Conservation (phyloP, 2,329 filamentous ascomycete genomes). For the Dothiorella sarmentorum region DNA sequence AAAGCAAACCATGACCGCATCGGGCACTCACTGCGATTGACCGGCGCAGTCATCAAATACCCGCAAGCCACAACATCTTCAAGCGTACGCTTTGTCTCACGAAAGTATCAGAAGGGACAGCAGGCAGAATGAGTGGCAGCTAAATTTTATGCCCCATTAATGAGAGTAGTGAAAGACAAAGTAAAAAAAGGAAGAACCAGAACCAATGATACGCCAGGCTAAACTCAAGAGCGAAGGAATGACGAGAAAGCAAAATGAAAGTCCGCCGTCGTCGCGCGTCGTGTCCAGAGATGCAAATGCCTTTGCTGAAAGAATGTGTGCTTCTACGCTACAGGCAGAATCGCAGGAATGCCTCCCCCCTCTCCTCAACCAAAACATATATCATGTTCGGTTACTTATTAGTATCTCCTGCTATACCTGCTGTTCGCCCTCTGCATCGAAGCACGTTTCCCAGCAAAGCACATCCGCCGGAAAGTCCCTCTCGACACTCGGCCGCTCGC, state of each 20-base stretch:
- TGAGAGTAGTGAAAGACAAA: constrained; percentile 3
- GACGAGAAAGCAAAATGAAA: constrained; percentile 13
- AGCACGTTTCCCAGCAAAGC: constrained; percentile 46
- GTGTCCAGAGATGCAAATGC: neutral
- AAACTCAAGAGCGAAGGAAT: constrained; percentile 6
- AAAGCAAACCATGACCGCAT: neutral
- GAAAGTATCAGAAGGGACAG: neutral
- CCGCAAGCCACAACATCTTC: no score
- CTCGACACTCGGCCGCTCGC: constrained; percentile 44
- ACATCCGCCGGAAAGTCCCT: constrained; percentile 43
- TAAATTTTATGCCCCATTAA: constrained; percentile 3
- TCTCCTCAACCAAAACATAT: neutral
- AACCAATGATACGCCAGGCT: neutral
- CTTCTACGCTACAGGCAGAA: neutral
- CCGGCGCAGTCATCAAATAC: constrained; percentile 1
- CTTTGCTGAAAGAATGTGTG: constrained; percentile 1
- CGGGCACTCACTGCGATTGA: neutral
- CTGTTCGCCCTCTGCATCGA: constrained; percentile 37
- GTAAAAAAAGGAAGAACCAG: neutral
- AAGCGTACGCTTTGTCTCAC: no score
- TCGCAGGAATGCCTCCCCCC: constrained; percentile 2
- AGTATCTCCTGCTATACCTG: constrained; percentile 1
- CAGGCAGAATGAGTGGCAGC: neutral
- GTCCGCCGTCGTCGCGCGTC: constrained; percentile 6
- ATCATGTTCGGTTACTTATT: neutral